Percentiles rank a stretch among this genome's conserved stretches.
phyloP scores from a whole-genome alignment of 331 rosid genomes.

The Acacia pycnantha region DNA sequence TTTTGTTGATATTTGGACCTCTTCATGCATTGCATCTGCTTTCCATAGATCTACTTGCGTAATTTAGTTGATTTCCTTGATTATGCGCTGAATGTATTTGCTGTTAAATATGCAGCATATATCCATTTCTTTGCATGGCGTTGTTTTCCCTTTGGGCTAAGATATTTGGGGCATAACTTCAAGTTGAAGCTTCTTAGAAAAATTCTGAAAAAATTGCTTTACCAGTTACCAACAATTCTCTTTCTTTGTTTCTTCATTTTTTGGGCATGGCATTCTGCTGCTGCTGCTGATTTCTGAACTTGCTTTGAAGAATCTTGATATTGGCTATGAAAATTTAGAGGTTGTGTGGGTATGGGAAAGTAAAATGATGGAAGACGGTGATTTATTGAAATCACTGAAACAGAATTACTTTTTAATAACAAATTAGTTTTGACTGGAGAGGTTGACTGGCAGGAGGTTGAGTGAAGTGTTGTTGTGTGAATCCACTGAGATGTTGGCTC shows the following conservation, averaged over 20 bases:
- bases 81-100: not conserved
- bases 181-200: not conserved
- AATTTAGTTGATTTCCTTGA: not conserved
- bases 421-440: not conserved
- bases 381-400: not conserved
- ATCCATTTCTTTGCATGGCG: not conserved
- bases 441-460: too few species aligned
- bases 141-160: not conserved
- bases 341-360: not conserved
- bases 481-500: too few species aligned
- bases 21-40: not conserved
- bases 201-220: not conserved
- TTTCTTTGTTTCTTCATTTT: not conserved
- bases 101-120: not conserved
- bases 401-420: not conserved
- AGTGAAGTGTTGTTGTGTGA: too few species aligned
- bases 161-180: not conserved
- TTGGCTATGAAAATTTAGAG: not conserved
- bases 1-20: not conserved
- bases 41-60: not conserved
- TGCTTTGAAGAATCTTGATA: slow-evolving; percentile 6
- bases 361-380: not conserved
- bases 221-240: not conserved
- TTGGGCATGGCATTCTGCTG: not conserved
- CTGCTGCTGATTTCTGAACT: not conserved